Conservation (phyloP, 306 rosid genomes). For the Castanopsis chinensis region DNA sequence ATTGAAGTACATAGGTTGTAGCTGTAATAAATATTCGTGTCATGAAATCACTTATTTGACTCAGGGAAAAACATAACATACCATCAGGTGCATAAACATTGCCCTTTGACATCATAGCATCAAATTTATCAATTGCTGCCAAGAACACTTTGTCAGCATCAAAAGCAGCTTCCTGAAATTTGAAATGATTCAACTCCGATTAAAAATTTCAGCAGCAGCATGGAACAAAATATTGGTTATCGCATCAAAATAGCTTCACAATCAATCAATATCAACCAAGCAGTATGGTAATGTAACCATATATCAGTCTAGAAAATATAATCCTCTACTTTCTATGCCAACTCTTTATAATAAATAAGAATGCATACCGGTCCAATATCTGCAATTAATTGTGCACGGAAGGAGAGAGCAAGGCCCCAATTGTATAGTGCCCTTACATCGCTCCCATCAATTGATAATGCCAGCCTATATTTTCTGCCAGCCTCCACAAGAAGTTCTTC, state of each 20-base stretch:
- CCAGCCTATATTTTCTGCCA: constrained; percentile 90
- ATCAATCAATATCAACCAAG: constrained; percentile 21
- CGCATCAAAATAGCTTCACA: constrained; percentile 19
- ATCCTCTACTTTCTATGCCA: not conserved
- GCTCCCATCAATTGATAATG: constrained; percentile 79
- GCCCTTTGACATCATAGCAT: constrained; percentile 90
- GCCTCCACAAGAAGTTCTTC: constrained; percentile 89
- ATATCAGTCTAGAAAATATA: constrained; percentile 10
- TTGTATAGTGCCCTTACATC: constrained; percentile 85
- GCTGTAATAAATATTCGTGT: constrained; percentile 10
- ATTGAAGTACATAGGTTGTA: not conserved
- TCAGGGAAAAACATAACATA: constrained; percentile 17
- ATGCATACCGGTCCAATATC: constrained; percentile 89
- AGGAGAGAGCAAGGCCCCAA: constrained; percentile 98
- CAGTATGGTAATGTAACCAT: constrained; percentile 1
- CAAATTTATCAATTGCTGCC: constrained; percentile 96
- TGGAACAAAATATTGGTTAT: not conserved
- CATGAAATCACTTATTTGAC: not conserved
- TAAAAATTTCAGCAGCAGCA: constrained; percentile 19
- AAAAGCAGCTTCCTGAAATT: constrained; percentile 71
- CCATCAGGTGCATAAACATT: constrained; percentile 87
- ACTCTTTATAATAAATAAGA: constrained; percentile 16
- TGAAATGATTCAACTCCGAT: constrained; percentile 17
- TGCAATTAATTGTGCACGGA: constrained; percentile 88
- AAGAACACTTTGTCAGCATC: constrained; percentile 93